These are phyloP conservation scores for Quercus glauca DNA, from an alignment of 306 rosid species.

Conservation along the genomic window DNA sequence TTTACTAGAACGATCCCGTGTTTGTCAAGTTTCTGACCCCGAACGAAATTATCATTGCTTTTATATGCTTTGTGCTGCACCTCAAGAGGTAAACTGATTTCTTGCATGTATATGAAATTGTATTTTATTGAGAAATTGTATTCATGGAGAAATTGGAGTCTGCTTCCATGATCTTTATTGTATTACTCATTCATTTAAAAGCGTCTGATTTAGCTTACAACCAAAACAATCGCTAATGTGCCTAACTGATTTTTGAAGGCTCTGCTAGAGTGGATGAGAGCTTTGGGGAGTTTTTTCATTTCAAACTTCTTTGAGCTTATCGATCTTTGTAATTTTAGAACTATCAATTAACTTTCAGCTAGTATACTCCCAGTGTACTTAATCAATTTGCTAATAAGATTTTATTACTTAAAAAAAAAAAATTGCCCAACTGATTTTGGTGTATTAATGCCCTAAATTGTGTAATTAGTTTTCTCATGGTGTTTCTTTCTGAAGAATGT, in stretches of 20 bases:
- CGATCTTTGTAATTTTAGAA: too few species aligned
- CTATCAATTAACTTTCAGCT: too few species aligned
- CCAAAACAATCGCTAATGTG: background rate
- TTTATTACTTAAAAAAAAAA: too few species aligned
- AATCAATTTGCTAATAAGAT: too few species aligned
- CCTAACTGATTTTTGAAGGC: background rate
- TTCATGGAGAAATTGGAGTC: conserved; percentile 1
- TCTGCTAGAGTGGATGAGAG: too few species aligned
- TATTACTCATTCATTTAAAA: background rate
- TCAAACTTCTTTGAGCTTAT: too few species aligned
- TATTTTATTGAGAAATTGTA: conserved; percentile 1
- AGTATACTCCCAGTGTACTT: too few species aligned
- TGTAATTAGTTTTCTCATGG: background rate
- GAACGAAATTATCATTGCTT: conserved; percentile 99
- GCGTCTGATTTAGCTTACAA: background rate
- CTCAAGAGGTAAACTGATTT: conserved; percentile 57
- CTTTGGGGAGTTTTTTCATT: too few species aligned
- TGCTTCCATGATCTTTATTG: background rate
- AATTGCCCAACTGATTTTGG: background rate
- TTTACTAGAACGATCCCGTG: conserved; percentile 88
- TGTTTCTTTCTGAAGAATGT: background rate
- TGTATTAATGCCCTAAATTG: background rate
- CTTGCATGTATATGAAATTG: background rate
- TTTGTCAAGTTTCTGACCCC: conserved; percentile 97
- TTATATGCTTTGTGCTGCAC: conserved; percentile 97